A percentile compares a stretch with the other conserved stretches of the same genome.
Conservation (phyloP, 345 rosid species). For the Rhodomyrtus tomentosa region DNA sequence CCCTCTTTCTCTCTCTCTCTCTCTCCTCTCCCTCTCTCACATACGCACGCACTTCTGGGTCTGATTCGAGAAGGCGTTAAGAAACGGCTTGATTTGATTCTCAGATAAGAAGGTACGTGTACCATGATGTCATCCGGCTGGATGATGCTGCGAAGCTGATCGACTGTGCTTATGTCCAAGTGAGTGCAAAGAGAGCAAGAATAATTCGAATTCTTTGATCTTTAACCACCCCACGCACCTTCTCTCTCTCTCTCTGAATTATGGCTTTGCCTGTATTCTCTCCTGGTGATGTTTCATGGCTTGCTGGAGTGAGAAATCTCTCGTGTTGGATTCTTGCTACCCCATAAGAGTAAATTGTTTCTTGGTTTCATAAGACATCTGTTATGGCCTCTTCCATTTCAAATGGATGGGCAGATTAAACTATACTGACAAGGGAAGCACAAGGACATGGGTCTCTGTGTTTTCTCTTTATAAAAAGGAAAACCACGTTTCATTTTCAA, state of each 20-base stretch:
- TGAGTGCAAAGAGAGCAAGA: constrained; percentile 3
- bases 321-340: neutral
- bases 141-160: constrained; percentile 40
- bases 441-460: neutral
- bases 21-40: neutral
- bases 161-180: constrained; percentile 51
- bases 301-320: neutral
- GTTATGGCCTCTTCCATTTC: neutral
- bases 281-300: neutral
- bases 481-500: neutral
- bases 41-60: neutral
- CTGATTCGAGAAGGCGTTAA: neutral
- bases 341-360: neutral
- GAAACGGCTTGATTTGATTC: neutral
- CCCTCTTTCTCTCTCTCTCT: neutral
- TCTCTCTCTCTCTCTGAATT: neutral
- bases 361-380: neutral
- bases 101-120: constrained; percentile 54
- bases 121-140: constrained; percentile 42
- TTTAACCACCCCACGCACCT: neutral
- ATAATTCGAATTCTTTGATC: neutral
- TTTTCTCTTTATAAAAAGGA: neutral
- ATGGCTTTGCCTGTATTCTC: neutral
- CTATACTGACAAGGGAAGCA: neutral
- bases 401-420: neutral